Evolutionary conservation across 192 early-diverging fungal genomes (phyloP).

Genomic region (Mortierella alpina): DNA sequence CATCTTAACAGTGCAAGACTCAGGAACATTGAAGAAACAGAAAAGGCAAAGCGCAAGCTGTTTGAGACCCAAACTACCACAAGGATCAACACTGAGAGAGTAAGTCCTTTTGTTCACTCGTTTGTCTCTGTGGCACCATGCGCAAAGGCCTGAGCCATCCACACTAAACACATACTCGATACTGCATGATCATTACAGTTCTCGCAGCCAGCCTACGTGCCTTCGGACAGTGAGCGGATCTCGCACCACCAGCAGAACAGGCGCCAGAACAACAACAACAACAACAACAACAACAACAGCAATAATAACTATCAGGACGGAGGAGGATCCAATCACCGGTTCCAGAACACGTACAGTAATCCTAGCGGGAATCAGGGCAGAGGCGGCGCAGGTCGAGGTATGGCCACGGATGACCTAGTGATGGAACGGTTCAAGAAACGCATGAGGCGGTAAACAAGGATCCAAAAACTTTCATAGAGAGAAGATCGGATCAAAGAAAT

Average conservation of each 20-base stretch:
- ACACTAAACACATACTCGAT: conserved; percentile 21
- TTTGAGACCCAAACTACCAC: conserved; percentile 51
- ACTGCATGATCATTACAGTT: conserved; percentile 14
- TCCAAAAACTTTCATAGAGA: background rate
- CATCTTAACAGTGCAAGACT: conserved; percentile 57
- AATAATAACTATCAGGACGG: conserved; percentile 4
- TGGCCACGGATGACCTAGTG: conserved; percentile 87
- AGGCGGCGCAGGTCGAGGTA: conserved; percentile 66
- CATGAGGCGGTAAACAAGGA: conserved; percentile 65
- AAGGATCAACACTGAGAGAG: conserved; percentile 33
- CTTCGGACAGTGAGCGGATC: conserved; percentile 31
- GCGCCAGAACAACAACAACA: conserved; percentile 35
- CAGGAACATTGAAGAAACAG: conserved; percentile 86
- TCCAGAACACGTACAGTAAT: conserved; percentile 32
- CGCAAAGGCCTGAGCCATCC: background rate
- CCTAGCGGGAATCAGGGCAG: conserved; percentile 22
- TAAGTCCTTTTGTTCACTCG: conserved; percentile 7
- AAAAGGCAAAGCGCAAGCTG: conserved; percentile 75
- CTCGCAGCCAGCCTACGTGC: conserved; percentile 20
- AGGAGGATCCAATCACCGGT: conserved; percentile 40
- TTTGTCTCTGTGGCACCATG: no score
- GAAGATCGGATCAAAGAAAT: background rate
- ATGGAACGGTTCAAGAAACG: conserved; percentile 89
- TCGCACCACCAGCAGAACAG: conserved; percentile 48
- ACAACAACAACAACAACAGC: conserved; percentile 31